These are phyloP conservation scores for Candida hispaniensis DNA, from an alignment of 805 yeast species.

Conservation along the genomic window DNA sequence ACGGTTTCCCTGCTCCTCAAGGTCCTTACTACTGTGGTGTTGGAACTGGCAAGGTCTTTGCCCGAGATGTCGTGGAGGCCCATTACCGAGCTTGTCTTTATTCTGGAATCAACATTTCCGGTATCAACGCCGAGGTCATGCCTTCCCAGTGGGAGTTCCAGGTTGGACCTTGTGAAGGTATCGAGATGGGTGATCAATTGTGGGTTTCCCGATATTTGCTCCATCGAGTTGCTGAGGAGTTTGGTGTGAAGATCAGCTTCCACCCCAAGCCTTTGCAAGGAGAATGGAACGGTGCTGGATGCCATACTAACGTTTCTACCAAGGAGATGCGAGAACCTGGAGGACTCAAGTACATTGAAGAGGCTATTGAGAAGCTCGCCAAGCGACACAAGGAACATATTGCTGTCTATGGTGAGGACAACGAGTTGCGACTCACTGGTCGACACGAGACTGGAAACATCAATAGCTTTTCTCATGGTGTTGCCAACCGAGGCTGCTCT, in stretches of 20 bases:
- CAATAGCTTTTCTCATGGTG: constrained; percentile 88
- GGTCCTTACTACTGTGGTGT: constrained; percentile 99
- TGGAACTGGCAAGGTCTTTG: constrained; percentile 95
- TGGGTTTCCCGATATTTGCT: constrained; percentile 93
- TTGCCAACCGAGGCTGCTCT: constrained; percentile 99
- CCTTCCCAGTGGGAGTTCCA: constrained; percentile 99
- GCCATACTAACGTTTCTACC: constrained; percentile 98
- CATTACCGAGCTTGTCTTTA: constrained; percentile 97
- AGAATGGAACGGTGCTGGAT: constrained; percentile 99
- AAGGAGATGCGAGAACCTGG: constrained; percentile 84
- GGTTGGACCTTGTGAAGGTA: constrained; percentile 97
- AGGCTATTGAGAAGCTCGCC: constrained; percentile 84
- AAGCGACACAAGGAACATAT: constrained; percentile 96
- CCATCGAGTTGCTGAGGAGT: constrained; percentile 95
- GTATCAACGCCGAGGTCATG: constrained; percentile 99
- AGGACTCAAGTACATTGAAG: constrained; percentile 91
- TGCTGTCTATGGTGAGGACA: constrained; percentile 89
- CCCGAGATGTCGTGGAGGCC: constrained; percentile 97
- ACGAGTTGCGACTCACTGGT: constrained; percentile 92
- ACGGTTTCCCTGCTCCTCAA: constrained; percentile 99
- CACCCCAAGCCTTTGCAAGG: constrained; percentile 99
- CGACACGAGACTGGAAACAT: constrained; percentile 96
- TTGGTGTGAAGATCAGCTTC: constrained; percentile 95
- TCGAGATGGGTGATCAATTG: constrained; percentile 92
- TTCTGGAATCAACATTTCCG: constrained; percentile 83